phyloP scores from a whole-genome alignment of 2,329 filamentous ascomycete genomes.

The Fonsecaea pedrosoi region DNA sequence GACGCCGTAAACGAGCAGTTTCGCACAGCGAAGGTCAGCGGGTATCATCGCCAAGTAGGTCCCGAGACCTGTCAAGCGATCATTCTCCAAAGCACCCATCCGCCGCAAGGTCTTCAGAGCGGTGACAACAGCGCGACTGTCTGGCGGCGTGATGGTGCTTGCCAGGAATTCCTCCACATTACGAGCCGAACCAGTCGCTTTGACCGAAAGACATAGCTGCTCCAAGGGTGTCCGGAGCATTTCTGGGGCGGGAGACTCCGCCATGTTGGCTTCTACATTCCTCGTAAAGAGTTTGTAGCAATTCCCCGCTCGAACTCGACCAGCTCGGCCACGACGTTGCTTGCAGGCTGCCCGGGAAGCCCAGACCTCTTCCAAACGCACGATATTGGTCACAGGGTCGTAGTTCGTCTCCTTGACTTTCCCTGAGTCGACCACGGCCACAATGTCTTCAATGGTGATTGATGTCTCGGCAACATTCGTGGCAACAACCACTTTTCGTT shows the following conservation, averaged over 20 bases:
- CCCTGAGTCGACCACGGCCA: slow-evolving; percentile 93
- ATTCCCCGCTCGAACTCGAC: slow-evolving; percentile 85
- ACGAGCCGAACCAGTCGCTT: slow-evolving; percentile 78
- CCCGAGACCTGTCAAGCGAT: slow-evolving; percentile 86
- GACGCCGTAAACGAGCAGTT: slow-evolving; percentile 92
- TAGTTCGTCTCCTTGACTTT: slow-evolving; percentile 97
- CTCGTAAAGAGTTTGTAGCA: slow-evolving; percentile 96
- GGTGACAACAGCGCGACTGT: slow-evolving; percentile 81
- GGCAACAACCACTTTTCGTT: slow-evolving; percentile 89
- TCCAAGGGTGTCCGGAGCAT: slow-evolving; percentile 92
- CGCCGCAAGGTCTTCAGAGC: slow-evolving; percentile 78
- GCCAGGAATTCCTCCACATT: slow-evolving; percentile 83
- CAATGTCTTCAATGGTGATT: slow-evolving; percentile 97
- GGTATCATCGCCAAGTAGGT: slow-evolving; percentile 94
- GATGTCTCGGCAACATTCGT: slow-evolving; percentile 98
- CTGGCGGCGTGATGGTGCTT: slow-evolving; percentile 87
- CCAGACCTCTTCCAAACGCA: slow-evolving; percentile 93
- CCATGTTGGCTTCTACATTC: slow-evolving; percentile 82
- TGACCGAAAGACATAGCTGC: slow-evolving; percentile 90
- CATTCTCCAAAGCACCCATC: slow-evolving; percentile 83
- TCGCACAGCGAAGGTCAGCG: slow-evolving; percentile 88
- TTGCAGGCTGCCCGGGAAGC: slow-evolving; percentile 93
- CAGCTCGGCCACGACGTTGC: slow-evolving; percentile 89
- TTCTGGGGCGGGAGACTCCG: slow-evolving; percentile 87
- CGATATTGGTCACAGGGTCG: slow-evolving; percentile 90